Evolutionary conservation across 441 rosid genomes (phyloP).

Genomic region (Pelargonium fulgidum): DNA sequence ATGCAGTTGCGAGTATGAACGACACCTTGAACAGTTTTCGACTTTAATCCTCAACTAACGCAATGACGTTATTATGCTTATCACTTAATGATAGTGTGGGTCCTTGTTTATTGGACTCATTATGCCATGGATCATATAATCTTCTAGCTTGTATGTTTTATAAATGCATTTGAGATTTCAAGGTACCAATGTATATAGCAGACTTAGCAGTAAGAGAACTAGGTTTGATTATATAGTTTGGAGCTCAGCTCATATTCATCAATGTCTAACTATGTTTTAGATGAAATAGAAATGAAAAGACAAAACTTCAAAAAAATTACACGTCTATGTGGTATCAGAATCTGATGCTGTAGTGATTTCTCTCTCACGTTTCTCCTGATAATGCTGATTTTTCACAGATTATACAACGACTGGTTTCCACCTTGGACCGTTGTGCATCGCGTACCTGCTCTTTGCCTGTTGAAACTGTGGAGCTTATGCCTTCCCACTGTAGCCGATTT

Average conservation of each 20-base stretch:
- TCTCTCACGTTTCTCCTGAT: conserved; percentile 9
- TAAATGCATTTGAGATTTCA: conserved; percentile 4
- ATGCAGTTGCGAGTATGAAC: background rate
- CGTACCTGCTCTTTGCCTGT: conserved; percentile 92
- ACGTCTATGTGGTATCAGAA: background rate
- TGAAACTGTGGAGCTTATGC: conserved; percentile 96
- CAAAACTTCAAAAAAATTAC: background rate
- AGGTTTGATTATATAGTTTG: background rate
- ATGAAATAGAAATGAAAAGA: background rate
- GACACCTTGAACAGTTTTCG: background rate
- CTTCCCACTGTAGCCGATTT: conserved; percentile 84
- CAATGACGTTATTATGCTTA: background rate
- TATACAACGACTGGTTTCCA: conserved; percentile 70
- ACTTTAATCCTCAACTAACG: background rate
- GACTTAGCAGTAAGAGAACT: background rate
- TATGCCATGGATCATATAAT: background rate
- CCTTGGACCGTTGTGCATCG: conserved; percentile 96
- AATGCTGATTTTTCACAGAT: conserved; percentile 39
- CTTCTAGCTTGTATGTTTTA: background rate
- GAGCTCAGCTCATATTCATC: background rate
- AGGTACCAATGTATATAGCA: background rate
- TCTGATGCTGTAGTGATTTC: background rate
- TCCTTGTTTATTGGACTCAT: background rate
- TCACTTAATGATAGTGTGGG: background rate
- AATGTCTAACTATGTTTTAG: background rate